Evolutionary conservation across 306 rosid genomes (phyloP).

Genomic region (Nissolia schottii): DNA sequence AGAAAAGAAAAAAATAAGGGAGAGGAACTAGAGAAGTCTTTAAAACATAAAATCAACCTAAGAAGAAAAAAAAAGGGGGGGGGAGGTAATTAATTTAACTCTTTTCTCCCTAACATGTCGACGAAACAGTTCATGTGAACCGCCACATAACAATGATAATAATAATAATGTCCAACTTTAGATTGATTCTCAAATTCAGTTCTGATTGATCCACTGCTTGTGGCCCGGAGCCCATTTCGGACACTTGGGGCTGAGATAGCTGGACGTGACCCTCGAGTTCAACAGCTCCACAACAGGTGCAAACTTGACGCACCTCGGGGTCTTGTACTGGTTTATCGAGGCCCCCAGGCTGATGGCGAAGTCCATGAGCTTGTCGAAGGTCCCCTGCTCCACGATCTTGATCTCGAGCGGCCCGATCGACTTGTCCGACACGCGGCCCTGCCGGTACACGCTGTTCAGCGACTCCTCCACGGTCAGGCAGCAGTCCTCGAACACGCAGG

Average conservation of each 20-base stretch:
- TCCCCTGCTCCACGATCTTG: constrained; percentile 76
- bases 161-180: neutral
- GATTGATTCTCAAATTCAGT: constrained; percentile 7
- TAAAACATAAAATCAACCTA: constrained; percentile 42
- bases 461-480: constrained; percentile 80
- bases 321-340: constrained; percentile 89
- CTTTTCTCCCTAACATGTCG: constrained; percentile 40
- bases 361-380: constrained; percentile 94
- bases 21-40: constrained; percentile 18
- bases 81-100: constrained; percentile 30
- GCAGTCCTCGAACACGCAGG: constrained; percentile 83
- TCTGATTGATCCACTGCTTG: constrained; percentile 70
- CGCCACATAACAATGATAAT: constrained; percentile 23
- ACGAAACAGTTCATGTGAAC: constrained; percentile 49
- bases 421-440: constrained; percentile 83
- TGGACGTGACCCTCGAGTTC: constrained; percentile 62
- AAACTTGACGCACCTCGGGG: constrained; percentile 91
- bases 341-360: constrained; percentile 94
- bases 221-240: constrained; percentile 97
- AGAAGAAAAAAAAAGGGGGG: no score
- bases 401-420: constrained; percentile 90
- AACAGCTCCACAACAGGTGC: constrained; percentile 84
- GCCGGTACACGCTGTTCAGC: constrained; percentile 87
- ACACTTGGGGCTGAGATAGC: constrained; percentile 79
- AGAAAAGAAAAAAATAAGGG: neutral